These are phyloP conservation scores for Sporothrix mexicana DNA, from an alignment of 2,329 filamentous ascomycete genomes.

Conservation along the genomic window DNA sequence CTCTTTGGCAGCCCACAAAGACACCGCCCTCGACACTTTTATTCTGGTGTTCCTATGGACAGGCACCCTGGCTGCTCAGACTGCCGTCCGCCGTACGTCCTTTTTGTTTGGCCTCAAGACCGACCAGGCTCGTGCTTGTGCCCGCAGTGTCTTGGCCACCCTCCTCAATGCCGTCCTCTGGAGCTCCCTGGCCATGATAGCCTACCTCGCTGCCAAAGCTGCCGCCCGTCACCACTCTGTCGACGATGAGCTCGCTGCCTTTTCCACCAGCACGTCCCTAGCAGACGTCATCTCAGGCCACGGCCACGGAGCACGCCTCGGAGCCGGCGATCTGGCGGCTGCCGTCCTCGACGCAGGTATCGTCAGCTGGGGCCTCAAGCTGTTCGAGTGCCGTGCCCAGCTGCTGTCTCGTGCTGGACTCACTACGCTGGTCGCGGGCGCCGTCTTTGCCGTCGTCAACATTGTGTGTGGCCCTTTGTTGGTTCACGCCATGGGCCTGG, in stretches of 20 bases:
- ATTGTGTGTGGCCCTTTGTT: slow-evolving; percentile 51
- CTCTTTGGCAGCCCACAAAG: slow-evolving; percentile 43
- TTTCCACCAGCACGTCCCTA: slow-evolving; percentile 44
- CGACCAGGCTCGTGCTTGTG: slow-evolving; percentile 26
- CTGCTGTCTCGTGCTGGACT: slow-evolving; percentile 53
- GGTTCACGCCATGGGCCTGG: slow-evolving; percentile 48
- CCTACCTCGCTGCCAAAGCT: slow-evolving; percentile 51
- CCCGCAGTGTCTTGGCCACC: slow-evolving; percentile 46
- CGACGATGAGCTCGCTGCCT: slow-evolving; percentile 38
- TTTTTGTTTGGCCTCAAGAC: neutral
- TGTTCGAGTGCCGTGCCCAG: slow-evolving; percentile 56
- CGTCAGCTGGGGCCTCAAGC: slow-evolving; percentile 59
- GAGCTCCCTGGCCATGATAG: slow-evolving; percentile 53
- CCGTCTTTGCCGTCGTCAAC: slow-evolving; percentile 49
- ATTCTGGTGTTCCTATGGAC: slow-evolving; percentile 59
- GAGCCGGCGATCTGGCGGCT: slow-evolving; percentile 56
- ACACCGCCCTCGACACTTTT: slow-evolving; percentile 53
- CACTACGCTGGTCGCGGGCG: slow-evolving; percentile 48
- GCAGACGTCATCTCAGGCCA: slow-evolving; percentile 39
- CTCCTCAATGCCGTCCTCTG: slow-evolving; percentile 56
- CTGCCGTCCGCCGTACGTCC: slow-evolving; percentile 43
- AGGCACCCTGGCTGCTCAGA: slow-evolving; percentile 49
- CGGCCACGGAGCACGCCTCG: slow-evolving; percentile 38
- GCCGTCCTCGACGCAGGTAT: slow-evolving; percentile 59
- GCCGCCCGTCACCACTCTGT: slow-evolving; percentile 38